Conservation (phyloP, 345 rosid species). For the Citrus unshiu region DNA sequence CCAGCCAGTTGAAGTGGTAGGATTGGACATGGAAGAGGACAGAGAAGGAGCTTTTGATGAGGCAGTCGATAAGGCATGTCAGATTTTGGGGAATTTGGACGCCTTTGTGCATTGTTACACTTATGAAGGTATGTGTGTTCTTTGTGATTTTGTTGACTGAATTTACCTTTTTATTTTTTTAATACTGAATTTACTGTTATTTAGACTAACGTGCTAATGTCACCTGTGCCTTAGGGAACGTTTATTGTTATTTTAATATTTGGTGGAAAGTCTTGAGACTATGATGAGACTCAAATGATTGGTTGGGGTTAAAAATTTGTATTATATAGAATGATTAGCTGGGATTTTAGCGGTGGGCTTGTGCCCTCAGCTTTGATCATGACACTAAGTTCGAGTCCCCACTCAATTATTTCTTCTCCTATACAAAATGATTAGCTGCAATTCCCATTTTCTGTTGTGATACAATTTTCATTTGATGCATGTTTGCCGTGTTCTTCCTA, state of each 20-base stretch:
- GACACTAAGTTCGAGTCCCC: too few species aligned
- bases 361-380: too few species aligned
- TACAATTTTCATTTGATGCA: too few species aligned
- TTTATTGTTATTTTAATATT: too few species aligned
- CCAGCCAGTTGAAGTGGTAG: slow-evolving; percentile 52
- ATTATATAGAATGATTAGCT: neutral
- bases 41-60: slow-evolving; percentile 48
- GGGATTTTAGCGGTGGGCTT: too few species aligned
- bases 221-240: neutral
- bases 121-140: slow-evolving; percentile 55
- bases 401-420: too few species aligned
- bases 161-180: too few species aligned
- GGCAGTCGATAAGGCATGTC: slow-evolving; percentile 75
- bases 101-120: slow-evolving; percentile 69
- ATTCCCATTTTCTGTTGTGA: too few species aligned
- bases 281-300: neutral
- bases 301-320: neutral
- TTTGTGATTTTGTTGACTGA: neutral
- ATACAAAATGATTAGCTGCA: too few species aligned
- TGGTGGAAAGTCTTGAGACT: neutral
- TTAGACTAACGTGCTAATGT: neutral
- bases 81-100: slow-evolving; percentile 54
- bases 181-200: neutral
- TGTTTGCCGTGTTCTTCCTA: too few species aligned
- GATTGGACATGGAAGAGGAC: slow-evolving; percentile 76